These are phyloP conservation scores for Diplocarpon rosae DNA, from an alignment of 2,329 filamentous ascomycete genomes.

Conservation along the genomic window DNA sequence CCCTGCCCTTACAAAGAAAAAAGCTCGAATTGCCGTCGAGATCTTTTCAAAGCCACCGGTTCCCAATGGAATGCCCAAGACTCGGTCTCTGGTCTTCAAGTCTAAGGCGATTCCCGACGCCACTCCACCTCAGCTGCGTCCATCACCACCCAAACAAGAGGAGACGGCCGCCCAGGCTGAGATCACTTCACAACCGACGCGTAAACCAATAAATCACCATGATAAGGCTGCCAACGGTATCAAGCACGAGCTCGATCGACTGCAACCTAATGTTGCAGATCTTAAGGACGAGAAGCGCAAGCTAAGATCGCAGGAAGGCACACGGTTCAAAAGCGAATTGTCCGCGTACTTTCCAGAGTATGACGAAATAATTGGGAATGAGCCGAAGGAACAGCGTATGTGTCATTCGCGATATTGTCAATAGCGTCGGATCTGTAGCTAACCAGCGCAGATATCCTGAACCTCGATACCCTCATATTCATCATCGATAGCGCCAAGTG, in stretches of 20 bases:
- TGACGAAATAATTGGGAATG: constrained; percentile 84
- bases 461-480: constrained; percentile 61
- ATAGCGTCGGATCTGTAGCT: constrained; percentile 11
- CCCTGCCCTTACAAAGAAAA: constrained; percentile 37
- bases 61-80: constrained; percentile 18
- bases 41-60: constrained; percentile 30
- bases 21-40: constrained; percentile 42
- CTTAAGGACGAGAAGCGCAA: constrained; percentile 56
- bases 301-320: constrained; percentile 75
- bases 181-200: constrained; percentile 17
- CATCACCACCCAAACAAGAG: constrained; percentile 10
- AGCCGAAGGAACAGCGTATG: constrained; percentile 67
- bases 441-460: constrained; percentile 52
- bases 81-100: constrained; percentile 14
- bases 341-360: constrained; percentile 88
- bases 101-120: constrained; percentile 7
- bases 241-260: constrained; percentile 46
- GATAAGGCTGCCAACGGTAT: constrained; percentile 51
- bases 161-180: constrained; percentile 12
- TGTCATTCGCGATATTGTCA: constrained; percentile 12
- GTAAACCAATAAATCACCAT: constrained; percentile 33
- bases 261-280: constrained; percentile 38
- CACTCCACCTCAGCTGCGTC: constrained; percentile 8
- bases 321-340: constrained; percentile 82
- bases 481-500: constrained; percentile 45